Base-by-base conservation (phyloP, 2,329 filamentous ascomycete species). In the Leptographium radiaticola region DNA sequence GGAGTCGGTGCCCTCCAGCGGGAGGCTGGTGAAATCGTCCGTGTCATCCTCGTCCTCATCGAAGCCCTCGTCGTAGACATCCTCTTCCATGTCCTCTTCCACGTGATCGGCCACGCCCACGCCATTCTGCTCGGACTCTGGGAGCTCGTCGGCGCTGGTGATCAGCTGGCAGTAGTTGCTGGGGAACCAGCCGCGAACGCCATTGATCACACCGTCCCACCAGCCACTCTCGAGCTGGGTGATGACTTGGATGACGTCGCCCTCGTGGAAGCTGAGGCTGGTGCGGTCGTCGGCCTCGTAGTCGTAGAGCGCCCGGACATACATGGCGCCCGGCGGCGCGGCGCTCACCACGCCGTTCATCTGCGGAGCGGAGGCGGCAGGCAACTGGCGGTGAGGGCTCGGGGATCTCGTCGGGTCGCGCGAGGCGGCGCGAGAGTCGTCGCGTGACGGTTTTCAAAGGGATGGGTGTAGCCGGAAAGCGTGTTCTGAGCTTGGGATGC, bases 121-220 rank as follows among this genome's bases (percentile, higher is more conserved):
- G 46, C 67, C 74, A 60, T 77, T 79, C 52, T 77, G 75, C 59
- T 74, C 72, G 15, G 76, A 71, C 53, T 87, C 83, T 44, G 79
- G 76, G 34, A 85, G 74, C 58, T 94, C 87, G 61, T 88, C 85
- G 51, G 85, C 79, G 62, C 82, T 83, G 56, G 82, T 80, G 62
- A 97, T 86, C 59, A 93, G 82, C 60, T 89, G 84, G 72, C 93
- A 97, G 72, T 98, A 98, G 69, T 98, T 98, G 75, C 91, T 97
- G 40, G 93, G 93, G 68, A 98, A 98, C 93, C 93, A 98, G 67
- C 93, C 93, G 66, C 93, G 84, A 61, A 95, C 87, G 56, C 90
- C 89, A 64, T 96, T 93, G 67, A 98, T 95, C 54, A 98, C 89
- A 49, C 93, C 93, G 71, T 98, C 93, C 93, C 93, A 98, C 93